phyloP scores from a whole-genome alignment of 345 rosid species.

The Cochlearia excelsa region DNA sequence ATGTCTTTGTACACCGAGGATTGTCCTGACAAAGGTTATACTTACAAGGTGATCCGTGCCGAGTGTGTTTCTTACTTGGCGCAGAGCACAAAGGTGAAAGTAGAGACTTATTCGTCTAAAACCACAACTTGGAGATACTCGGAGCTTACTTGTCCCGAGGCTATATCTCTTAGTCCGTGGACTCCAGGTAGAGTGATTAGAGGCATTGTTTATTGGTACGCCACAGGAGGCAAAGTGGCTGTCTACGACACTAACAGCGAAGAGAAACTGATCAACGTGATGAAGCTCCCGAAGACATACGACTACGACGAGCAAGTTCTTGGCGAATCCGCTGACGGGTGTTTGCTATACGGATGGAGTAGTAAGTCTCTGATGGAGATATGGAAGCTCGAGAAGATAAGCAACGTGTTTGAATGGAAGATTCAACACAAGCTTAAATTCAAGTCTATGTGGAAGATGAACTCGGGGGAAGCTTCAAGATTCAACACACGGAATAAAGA shows the following conservation, averaged over 20 bases:
- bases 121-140: constrained; percentile 55
- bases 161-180: constrained; percentile 52
- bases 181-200: constrained; percentile 44
- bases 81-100: constrained; percentile 35
- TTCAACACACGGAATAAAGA: constrained; percentile 41
- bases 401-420: constrained; percentile 36
- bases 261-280: constrained; percentile 37
- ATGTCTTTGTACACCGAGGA: constrained; percentile 59
- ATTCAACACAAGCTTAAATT: constrained; percentile 44
- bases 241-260: constrained; percentile 44
- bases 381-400: constrained; percentile 50
- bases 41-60: constrained; percentile 56
- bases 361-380: constrained; percentile 45
- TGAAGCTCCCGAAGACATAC: constrained; percentile 47
- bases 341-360: constrained; percentile 58
- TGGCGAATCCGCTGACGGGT: constrained; percentile 56
- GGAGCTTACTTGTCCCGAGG: constrained; percentile 43
- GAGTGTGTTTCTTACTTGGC: constrained; percentile 43
- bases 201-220: constrained; percentile 54
- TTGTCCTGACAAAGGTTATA: constrained; percentile 35
- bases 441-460: constrained; percentile 53
- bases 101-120: constrained; percentile 54
- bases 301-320: constrained; percentile 54
- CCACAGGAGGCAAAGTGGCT: constrained; percentile 46
- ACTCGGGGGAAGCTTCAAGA: constrained; percentile 33